Percentiles rank a stretch among this genome's conserved stretches.
Evolutionary conservation across 1,139 yeast genomes (phyloP).

Genomic region (Pichia sp.): DNA sequence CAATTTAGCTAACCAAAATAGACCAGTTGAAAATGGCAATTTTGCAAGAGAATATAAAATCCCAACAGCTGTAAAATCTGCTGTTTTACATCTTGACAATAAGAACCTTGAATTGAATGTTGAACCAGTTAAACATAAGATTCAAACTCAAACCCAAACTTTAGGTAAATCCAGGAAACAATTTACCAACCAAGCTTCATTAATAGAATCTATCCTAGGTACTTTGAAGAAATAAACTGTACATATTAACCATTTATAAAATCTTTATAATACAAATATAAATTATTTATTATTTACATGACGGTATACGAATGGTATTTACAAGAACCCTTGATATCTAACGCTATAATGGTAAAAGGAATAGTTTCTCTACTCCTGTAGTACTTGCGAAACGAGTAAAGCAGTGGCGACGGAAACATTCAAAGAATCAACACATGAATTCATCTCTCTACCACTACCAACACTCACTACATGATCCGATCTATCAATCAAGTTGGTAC

Average conservation of each 20-base stretch:
- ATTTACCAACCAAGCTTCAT: neutral
- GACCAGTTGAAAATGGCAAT: conserved; percentile 16
- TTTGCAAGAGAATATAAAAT: conserved; percentile 21
- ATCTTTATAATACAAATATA: no score
- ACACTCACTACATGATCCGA: conserved; percentile 61
- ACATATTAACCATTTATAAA: no score
- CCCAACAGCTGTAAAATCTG: conserved; percentile 19
- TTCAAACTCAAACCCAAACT: neutral
- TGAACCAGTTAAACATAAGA: conserved; percentile 14
- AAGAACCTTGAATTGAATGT: conserved; percentile 17
- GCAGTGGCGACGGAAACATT: conserved; percentile 87
- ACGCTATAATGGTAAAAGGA: no score
- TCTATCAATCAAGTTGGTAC: conserved; percentile 53
- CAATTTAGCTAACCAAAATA: conserved; percentile 12
- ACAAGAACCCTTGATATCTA: no score
- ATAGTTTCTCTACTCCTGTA: no score
- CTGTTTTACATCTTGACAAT: conserved; percentile 15
- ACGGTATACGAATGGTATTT: no score
- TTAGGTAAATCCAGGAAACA: conserved; percentile 1
- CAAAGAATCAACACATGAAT: conserved; percentile 59
- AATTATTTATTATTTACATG: no score
- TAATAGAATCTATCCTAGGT: neutral
- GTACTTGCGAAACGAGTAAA: conserved; percentile 6
- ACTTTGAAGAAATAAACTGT: no score
- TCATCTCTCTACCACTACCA: conserved; percentile 25